Conservation (phyloP, 2,329 filamentous ascomycete species). For the Tolypocladium pustulatum region DNA sequence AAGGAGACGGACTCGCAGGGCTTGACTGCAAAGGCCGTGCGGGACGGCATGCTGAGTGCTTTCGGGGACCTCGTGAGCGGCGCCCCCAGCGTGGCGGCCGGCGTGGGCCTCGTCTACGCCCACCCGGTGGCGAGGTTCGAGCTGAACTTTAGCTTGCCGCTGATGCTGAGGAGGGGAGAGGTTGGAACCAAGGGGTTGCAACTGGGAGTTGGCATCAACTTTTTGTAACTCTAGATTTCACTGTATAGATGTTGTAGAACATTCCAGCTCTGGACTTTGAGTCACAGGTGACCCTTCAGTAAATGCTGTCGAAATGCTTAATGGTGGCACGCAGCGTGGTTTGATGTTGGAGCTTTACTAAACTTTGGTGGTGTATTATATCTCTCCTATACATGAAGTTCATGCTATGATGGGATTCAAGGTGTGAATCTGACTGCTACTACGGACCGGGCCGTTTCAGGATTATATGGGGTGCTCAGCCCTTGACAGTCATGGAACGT, state of each 20-base stretch:
- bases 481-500: background rate
- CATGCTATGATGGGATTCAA: too few relatives aligned
- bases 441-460: too few relatives aligned
- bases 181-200: slow-evolving; percentile 84
- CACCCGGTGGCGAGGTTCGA: slow-evolving; percentile 91
- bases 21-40: slow-evolving; percentile 34
- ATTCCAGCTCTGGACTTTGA: too few relatives aligned
- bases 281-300: too few relatives aligned
- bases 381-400: too few relatives aligned
- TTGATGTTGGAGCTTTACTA: too few relatives aligned
- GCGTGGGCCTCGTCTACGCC: slow-evolving; percentile 85
- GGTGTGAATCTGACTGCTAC: too few relatives aligned
- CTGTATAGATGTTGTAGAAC: slow-evolving; percentile 1
- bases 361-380: too few relatives aligned
- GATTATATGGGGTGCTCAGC: too few relatives aligned
- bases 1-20: slow-evolving; percentile 22
- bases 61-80: slow-evolving; percentile 62
- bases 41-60: slow-evolving; percentile 46
- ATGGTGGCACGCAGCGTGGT: too few relatives aligned
- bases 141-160: slow-evolving; percentile 84
- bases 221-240: slow-evolving; percentile 50
- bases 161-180: slow-evolving; percentile 74
- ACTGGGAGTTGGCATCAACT: slow-evolving; percentile 93
- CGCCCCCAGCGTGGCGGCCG: slow-evolving; percentile 75
- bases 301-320: too few relatives aligned